Conservation (phyloP, 352 stramenopile species). For the Pythium insidiosum region DNA sequence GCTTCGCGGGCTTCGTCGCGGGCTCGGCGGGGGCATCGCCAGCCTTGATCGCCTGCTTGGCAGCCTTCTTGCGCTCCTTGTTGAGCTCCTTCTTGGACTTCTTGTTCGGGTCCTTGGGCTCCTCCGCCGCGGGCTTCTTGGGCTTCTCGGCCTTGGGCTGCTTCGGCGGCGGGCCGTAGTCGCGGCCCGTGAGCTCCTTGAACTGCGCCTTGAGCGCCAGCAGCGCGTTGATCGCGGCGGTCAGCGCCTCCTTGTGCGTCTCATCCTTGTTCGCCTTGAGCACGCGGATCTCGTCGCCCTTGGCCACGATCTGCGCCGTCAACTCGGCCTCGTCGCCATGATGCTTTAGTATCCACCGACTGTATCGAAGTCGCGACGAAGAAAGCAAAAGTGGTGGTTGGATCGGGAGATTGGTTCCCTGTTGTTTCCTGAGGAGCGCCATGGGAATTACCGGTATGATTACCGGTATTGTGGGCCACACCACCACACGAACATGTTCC, state of each 20-base stretch:
- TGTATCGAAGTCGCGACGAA: too few relatives aligned
- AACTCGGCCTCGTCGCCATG: slow-evolving; percentile 40
- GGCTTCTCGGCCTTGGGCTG: slow-evolving; percentile 67
- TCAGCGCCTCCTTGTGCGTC: slow-evolving; percentile 34
- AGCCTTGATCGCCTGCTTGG: slow-evolving; percentile 65
- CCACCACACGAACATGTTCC: too few relatives aligned
- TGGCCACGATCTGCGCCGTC: slow-evolving; percentile 46
- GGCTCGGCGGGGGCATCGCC: slow-evolving; percentile 16
- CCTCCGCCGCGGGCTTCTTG: slow-evolving; percentile 12
- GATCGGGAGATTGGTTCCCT: too few relatives aligned
- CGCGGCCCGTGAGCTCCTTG: slow-evolving; percentile 62
- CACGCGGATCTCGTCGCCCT: too few relatives aligned
- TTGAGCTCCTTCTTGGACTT: slow-evolving; percentile 87
- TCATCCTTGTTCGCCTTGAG: slow-evolving; percentile 58
- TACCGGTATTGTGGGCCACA: too few relatives aligned
- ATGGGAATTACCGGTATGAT: too few relatives aligned
- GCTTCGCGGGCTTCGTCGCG: too few relatives aligned
- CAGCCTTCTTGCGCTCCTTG: slow-evolving; percentile 84
- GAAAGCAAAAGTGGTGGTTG: too few relatives aligned
- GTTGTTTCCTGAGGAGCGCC: too few relatives aligned
- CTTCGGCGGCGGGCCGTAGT: slow-evolving; percentile 57
- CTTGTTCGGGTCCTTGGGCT: too few relatives aligned
- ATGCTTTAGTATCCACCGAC: too few relatives aligned
- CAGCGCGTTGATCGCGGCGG: slow-evolving; percentile 42
- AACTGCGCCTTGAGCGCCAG: slow-evolving; percentile 73